Base-by-base conservation (phyloP, 1,284 basidiomycete genomes). In the Moesziomyces sp. region DNA sequence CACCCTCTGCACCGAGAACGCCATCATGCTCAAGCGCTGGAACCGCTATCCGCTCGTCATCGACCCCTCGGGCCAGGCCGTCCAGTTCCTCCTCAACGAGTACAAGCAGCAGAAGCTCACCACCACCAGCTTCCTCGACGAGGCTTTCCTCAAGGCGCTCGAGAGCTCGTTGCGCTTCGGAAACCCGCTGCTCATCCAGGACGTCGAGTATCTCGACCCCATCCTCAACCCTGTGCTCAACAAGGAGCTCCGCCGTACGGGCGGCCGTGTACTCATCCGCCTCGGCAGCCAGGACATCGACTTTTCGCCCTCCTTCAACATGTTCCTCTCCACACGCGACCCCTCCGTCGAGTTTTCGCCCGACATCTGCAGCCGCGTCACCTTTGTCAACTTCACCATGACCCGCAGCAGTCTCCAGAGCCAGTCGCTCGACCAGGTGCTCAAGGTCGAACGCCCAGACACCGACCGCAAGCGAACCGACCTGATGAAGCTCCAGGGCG, bases 301-400 rank as follows among this genome's bases (percentile, higher is more conserved):
- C 85, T 99, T 98, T 85, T 98, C 96, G 0, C 97, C 97, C 3
- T 91, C 95, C 13, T 99, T 99, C 88, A 73, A 68, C 11, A 96
- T 99, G 93, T 99, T 99, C 89, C 88, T 99, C 51, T 93, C 97
- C 3, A 99, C 97, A 9, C 88, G 96, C 24, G 95, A 99, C 85
- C 95, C 97, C 0, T 96, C 94, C 0, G 92, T 97, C 70, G 94
- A 97, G 80, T 97, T 99, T 86, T 93, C 96, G 21, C 94, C 97
- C 1, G 96, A 99, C 84, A 94, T 99, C 70, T 99, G 96, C 88
- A 97, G 94, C 86, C 90, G 97, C 64, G 97, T 99, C 40, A 97
- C 96, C 0, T 97, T 99, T 83, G 96, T 99, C 87, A 99, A 99
- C 87, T 99, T 99, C 86, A 99, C 96, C 18, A 99, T 99, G 93